phyloP scores from a whole-genome alignment of 768 basidiomycete species.

The Chlorophyllum brunneum region DNA sequence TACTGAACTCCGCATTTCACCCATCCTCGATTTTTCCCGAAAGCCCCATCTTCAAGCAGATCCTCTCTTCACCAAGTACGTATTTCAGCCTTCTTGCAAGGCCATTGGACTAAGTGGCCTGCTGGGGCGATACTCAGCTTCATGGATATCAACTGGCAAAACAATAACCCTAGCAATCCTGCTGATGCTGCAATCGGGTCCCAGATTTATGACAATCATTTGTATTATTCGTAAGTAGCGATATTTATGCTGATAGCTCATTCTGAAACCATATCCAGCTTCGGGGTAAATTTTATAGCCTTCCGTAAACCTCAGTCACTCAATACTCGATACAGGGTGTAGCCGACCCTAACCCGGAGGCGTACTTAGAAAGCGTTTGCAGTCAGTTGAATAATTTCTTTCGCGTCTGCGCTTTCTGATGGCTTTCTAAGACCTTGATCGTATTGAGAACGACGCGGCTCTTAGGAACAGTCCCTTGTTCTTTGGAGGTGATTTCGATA shows the following conservation, averaged over 20 bases:
- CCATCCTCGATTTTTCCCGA: constrained; percentile 15
- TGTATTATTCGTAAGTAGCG: constrained; percentile 64
- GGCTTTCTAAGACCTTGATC: constrained; percentile 50
- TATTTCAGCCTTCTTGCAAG: neutral
- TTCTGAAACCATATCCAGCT: constrained; percentile 30
- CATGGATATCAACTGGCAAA: constrained; percentile 81
- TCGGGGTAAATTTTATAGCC: constrained; percentile 41
- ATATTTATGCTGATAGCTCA: neutral
- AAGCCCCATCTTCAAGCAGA: neutral
- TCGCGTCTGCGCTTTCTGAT: neutral
- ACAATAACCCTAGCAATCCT: constrained; percentile 66
- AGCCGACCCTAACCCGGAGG: constrained; percentile 56
- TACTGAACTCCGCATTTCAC: constrained; percentile 21
- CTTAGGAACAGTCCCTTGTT: constrained; percentile 36
- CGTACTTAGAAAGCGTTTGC: constrained; percentile 67
- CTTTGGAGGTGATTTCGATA: constrained; percentile 32
- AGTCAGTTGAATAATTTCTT: constrained; percentile 38
- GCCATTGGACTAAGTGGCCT: neutral
- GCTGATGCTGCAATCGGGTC: constrained; percentile 65
- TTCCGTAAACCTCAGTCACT: constrained; percentile 6
- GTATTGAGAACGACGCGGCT: constrained; percentile 36
- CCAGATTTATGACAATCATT: constrained; percentile 73
- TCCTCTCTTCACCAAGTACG: constrained; percentile 35
- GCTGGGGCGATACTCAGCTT: constrained; percentile 41
- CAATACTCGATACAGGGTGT: constrained; percentile 49